Conservation (phyloP, 202 grass and related monocot genomes). For the Musa balbisiana region DNA sequence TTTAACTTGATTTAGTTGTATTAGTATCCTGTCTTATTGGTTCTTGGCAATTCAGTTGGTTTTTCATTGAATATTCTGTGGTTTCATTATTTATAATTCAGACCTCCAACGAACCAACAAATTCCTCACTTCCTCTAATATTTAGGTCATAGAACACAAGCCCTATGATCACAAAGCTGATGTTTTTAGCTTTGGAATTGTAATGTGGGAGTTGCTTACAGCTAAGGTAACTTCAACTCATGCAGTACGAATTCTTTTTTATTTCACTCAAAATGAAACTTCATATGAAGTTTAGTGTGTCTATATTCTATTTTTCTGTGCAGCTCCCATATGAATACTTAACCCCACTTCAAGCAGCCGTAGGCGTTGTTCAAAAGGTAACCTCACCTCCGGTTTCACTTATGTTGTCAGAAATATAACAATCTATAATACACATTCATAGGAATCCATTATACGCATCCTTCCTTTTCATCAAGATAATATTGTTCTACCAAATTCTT, state of each 20-base stretch:
- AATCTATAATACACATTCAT: too few relatives aligned
- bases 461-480: background rate
- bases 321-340: constrained; percentile 88
- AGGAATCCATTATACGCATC: too few relatives aligned
- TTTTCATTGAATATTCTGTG: background rate
- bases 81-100: too few relatives aligned
- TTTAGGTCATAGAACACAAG: constrained; percentile 39
- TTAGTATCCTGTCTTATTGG: background rate
- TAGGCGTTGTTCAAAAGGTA: constrained; percentile 92
- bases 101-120: background rate
- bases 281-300: constrained; percentile 8
- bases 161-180: constrained; percentile 40
- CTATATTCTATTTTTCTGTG: constrained; percentile 12
- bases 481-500: too few relatives aligned
- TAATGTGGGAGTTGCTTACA: constrained; percentile 42
- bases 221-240: constrained; percentile 27
- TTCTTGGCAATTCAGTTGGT: background rate
- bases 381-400: background rate
- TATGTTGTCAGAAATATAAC: background rate
- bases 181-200: constrained; percentile 44
- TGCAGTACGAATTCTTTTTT: background rate
- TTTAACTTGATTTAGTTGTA: background rate
- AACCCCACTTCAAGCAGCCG: constrained; percentile 85
- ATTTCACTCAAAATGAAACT: background rate
- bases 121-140: background rate